Conservation (phyloP, 345 rosid genomes). For the Pelargonium nanum region DNA sequence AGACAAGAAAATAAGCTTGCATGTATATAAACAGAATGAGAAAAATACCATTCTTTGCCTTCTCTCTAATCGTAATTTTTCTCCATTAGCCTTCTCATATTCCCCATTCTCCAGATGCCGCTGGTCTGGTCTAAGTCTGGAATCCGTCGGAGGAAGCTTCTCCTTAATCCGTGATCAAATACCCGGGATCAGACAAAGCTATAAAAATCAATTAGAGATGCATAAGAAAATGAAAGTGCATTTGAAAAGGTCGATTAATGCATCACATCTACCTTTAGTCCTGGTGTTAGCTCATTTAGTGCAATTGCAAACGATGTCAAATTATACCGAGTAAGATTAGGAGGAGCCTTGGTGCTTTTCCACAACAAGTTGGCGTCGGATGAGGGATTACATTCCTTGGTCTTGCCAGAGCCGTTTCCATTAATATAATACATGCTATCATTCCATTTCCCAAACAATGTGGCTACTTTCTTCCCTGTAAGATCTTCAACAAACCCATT, state of each 20-base stretch:
- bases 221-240: slow-evolving; percentile 20
- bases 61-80: slow-evolving; percentile 84
- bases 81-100: slow-evolving; percentile 84
- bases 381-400: slow-evolving; percentile 42
- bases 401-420: slow-evolving; percentile 47
- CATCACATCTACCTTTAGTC: slow-evolving; percentile 66
- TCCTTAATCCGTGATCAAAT: slow-evolving; percentile 77
- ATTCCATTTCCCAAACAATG: slow-evolving; percentile 93
- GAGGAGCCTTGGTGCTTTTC: slow-evolving; percentile 67
- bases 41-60: slow-evolving; percentile 81
- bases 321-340: slow-evolving; percentile 80
- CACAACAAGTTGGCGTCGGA: slow-evolving; percentile 61
- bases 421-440: slow-evolving; percentile 59
- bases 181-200: slow-evolving; percentile 45
- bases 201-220: slow-evolving; percentile 37
- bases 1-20: too few species aligned
- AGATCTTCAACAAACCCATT: slow-evolving; percentile 79
- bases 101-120: slow-evolving; percentile 95
- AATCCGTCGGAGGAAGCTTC: slow-evolving; percentile 95
- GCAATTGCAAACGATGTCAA: slow-evolving; percentile 89
- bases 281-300: slow-evolving; percentile 83
- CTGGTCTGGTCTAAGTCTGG: slow-evolving; percentile 94
- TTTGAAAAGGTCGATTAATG: slow-evolving; percentile 15
- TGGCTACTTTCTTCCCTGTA: slow-evolving; percentile 52
- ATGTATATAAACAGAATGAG: not conserved